A percentile compares a stretch with the other conserved stretches of the same genome.
phyloP scores from a whole-genome alignment of 768 basidiomycete genomes.

The Xanthoconium stramineum region DNA sequence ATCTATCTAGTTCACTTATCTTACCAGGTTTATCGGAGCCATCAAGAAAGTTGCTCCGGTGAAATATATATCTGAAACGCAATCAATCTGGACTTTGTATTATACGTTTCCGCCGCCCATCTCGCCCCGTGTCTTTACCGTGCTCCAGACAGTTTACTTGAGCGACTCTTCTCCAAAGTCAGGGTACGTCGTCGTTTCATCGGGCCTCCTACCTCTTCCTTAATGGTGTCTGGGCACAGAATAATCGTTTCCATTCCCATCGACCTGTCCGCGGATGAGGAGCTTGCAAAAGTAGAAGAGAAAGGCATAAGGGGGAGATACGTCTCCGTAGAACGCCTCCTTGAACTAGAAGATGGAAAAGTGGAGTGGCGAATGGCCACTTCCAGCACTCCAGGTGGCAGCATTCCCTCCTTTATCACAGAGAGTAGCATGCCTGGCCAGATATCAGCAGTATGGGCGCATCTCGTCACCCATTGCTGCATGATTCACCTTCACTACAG shows the following conservation, averaged over 20 bases:
- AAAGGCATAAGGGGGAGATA: constrained; percentile 66
- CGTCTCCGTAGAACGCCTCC: constrained; percentile 63
- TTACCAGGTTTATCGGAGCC: constrained; percentile 57
- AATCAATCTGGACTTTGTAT: constrained; percentile 66
- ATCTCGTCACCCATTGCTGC: not conserved
- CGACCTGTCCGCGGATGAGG: constrained; percentile 56
- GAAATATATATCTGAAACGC: constrained; percentile 59
- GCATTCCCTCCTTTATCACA: constrained; percentile 60
- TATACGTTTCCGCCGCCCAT: constrained; percentile 72
- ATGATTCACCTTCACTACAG: constrained; percentile 32
- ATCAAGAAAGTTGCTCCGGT: constrained; percentile 62
- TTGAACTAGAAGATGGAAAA: constrained; percentile 58
- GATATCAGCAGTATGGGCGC: constrained; percentile 51
- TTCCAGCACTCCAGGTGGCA: constrained; percentile 67
- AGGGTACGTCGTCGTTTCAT: constrained; percentile 45
- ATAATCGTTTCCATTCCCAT: constrained; percentile 62
- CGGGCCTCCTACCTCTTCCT: not conserved
- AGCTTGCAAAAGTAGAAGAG: constrained; percentile 59
- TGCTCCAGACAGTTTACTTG: constrained; percentile 60
- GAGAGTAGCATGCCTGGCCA: constrained; percentile 59
- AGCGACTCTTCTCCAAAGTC: constrained; percentile 47
- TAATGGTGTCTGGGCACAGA: constrained; percentile 11
- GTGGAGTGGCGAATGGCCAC: constrained; percentile 83
- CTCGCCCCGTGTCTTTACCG: constrained; percentile 74
- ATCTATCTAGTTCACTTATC: not conserved